A percentile compares a stretch with the other conserved stretches of the same genome.
phyloP scores from a whole-genome alignment of 1,139 yeast genomes.

The Magnusiomyces tetraspermus region DNA sequence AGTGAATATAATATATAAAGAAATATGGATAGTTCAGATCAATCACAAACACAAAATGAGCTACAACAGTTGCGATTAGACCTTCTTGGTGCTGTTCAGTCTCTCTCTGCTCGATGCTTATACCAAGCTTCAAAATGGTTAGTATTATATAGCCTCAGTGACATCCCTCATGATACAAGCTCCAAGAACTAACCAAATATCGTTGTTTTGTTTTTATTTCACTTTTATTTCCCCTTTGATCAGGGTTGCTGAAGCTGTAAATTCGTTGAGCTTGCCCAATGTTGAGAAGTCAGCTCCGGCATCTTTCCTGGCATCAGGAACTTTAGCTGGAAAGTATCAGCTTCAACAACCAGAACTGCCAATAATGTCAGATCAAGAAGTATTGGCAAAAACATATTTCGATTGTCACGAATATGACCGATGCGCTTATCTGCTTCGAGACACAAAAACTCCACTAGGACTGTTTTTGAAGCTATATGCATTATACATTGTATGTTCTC shows the following conservation, averaged over 20 bases:
- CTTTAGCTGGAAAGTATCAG: neutral
- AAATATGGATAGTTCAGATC: too few relatives aligned
- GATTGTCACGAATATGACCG: conserved; percentile 81
- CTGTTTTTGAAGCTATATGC: conserved; percentile 59
- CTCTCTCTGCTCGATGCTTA: conserved; percentile 43
- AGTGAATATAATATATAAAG: too few relatives aligned
- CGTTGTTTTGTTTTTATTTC: too few relatives aligned
- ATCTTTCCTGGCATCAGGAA: neutral
- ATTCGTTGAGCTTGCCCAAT: conserved; percentile 18
- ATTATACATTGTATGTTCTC: conserved; percentile 38
- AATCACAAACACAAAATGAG: conserved; percentile 5
- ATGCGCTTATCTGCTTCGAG: conserved; percentile 51
- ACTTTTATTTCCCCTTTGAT: too few relatives aligned
- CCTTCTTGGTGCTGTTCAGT: conserved; percentile 34
- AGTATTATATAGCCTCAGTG: conserved; percentile 8
- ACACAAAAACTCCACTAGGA: conserved; percentile 42
- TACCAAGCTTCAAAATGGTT: conserved; percentile 73
- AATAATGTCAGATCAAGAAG: conserved; percentile 18
- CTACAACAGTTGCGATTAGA: conserved; percentile 26
- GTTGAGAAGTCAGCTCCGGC: neutral
- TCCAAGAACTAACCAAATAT: too few relatives aligned
- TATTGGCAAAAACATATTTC: conserved; percentile 67
- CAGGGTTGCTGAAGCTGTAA: conserved; percentile 68
- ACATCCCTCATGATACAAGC: too few relatives aligned
- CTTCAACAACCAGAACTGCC: neutral